Evolutionary conservation across 202 grass and related monocot species (phyloP).

Genomic region (Schoenoplectus triqueter): DNA sequence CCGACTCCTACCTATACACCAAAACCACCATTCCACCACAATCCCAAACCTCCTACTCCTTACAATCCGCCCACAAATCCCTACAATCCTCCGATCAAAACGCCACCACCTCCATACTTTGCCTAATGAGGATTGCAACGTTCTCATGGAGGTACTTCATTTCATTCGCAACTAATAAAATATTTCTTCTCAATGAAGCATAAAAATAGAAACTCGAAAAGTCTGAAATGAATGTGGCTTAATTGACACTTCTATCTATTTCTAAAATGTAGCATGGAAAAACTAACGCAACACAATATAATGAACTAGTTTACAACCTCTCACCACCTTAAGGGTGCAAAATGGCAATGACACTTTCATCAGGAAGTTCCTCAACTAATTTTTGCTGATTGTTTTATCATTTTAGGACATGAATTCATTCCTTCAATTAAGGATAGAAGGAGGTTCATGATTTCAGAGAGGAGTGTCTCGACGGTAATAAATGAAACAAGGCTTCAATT

Average conservation of each 20-base stretch:
- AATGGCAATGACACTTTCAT: background rate
- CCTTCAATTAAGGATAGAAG: background rate
- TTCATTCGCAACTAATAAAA: background rate
- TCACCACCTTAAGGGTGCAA: background rate
- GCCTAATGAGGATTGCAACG: background rate
- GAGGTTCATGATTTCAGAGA: slow-evolving; percentile 8
- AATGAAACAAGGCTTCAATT: slow-evolving; percentile 17
- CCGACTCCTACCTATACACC: background rate
- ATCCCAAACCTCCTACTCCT: background rate
- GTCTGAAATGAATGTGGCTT: background rate
- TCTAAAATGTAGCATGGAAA: background rate
- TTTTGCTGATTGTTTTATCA: background rate
- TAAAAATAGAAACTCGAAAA: background rate
- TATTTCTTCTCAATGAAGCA: background rate
- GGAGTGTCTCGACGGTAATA: slow-evolving; percentile 9
- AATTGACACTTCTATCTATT: background rate
- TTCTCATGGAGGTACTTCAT: slow-evolving; percentile 16
- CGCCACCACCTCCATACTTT: slow-evolving; percentile 21
- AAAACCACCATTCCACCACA: background rate
- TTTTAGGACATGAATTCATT: slow-evolving; percentile 30
- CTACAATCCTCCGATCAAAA: slow-evolving; percentile 15
- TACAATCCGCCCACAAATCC: slow-evolving; percentile 31
- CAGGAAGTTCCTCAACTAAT: background rate
- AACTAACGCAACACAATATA: background rate
- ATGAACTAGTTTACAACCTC: background rate